These are phyloP conservation scores for Sicyos baderoa DNA, from an alignment of 306 rosid genomes.

Conservation along the genomic window DNA sequence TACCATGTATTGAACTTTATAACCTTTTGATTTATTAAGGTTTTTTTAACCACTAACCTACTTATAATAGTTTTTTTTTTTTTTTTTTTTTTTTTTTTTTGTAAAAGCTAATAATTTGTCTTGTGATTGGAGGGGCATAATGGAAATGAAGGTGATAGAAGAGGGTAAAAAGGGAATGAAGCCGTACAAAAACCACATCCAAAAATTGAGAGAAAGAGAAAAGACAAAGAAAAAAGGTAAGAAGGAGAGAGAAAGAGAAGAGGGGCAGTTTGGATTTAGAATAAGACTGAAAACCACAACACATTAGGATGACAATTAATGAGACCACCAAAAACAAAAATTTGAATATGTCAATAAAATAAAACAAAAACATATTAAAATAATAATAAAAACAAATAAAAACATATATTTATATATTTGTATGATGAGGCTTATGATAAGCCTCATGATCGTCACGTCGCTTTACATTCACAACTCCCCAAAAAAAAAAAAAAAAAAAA, in stretches of 20 bases:
- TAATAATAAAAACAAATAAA: too few relatives aligned
- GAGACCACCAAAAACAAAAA: conserved; percentile 12
- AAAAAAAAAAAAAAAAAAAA: conserved; percentile 26
- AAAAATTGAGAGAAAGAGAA: too few relatives aligned
- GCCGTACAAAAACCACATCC: too few relatives aligned
- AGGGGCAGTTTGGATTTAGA: conserved; percentile 90
- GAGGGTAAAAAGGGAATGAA: conserved; percentile 15
- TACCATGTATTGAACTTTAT: too few relatives aligned
- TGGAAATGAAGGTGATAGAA: too few relatives aligned
- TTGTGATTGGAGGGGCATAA: too few relatives aligned
- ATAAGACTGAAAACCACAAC: conserved; percentile 76
- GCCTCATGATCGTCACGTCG: conserved; percentile 98
- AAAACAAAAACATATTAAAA: too few relatives aligned
- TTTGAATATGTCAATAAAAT: neutral
- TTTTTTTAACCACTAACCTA: too few relatives aligned
- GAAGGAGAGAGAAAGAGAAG: conserved; percentile 30
- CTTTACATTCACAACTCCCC: conserved; percentile 75
- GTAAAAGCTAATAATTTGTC: too few relatives aligned
- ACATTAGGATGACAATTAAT: conserved; percentile 27
- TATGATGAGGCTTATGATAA: conserved; percentile 76
- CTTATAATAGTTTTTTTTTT: too few relatives aligned
- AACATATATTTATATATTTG: neutral
- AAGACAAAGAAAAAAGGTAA: conserved; percentile 12
- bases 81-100: too few relatives aligned
- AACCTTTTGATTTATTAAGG: too few relatives aligned